Evolutionary conservation across 208 protist genomes (phyloP).

Genomic region (Leishmania braziliensis): DNA sequence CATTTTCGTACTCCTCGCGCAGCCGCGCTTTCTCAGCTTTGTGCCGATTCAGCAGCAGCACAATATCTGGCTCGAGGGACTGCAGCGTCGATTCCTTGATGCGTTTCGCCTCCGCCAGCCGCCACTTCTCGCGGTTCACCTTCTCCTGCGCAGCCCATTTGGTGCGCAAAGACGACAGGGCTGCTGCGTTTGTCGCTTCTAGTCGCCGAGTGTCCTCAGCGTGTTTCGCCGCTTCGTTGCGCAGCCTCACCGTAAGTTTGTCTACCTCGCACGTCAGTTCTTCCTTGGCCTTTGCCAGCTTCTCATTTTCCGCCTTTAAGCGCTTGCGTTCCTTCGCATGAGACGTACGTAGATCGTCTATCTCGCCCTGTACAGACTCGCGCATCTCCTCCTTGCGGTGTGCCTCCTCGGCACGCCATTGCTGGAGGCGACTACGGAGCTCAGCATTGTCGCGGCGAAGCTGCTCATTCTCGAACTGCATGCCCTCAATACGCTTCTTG

Average conservation of each 20-base stretch:
- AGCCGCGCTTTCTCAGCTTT: slow-evolving; percentile 90
- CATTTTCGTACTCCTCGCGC: slow-evolving; percentile 87
- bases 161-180: slow-evolving; percentile 62
- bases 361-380: slow-evolving; percentile 38
- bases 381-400: slow-evolving; percentile 40
- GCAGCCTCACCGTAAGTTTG: slow-evolving; percentile 58
- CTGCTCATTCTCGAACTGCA: slow-evolving; percentile 76
- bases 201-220: slow-evolving; percentile 59
- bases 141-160: slow-evolving; percentile 86
- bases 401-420: slow-evolving; percentile 43
- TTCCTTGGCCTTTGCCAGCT: slow-evolving; percentile 54
- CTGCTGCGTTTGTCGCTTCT: slow-evolving; percentile 69
- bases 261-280: slow-evolving; percentile 58
- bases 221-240: slow-evolving; percentile 43
- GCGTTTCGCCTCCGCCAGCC: slow-evolving; percentile 80
- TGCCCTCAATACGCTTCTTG: slow-evolving; percentile 75
- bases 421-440: slow-evolving; percentile 46
- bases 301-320: slow-evolving; percentile 33
- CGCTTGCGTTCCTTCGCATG: slow-evolving; percentile 38
- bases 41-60: slow-evolving; percentile 90
- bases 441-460: slow-evolving; percentile 78
- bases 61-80: slow-evolving; percentile 92
- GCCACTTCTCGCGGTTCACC: slow-evolving; percentile 79
- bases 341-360: slow-evolving; percentile 46
- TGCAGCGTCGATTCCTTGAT: slow-evolving; percentile 92